These are phyloP conservation scores for Dothideomycetes sp. DNA, from an alignment of 2,329 filamentous ascomycete species.

Conservation along the genomic window DNA sequence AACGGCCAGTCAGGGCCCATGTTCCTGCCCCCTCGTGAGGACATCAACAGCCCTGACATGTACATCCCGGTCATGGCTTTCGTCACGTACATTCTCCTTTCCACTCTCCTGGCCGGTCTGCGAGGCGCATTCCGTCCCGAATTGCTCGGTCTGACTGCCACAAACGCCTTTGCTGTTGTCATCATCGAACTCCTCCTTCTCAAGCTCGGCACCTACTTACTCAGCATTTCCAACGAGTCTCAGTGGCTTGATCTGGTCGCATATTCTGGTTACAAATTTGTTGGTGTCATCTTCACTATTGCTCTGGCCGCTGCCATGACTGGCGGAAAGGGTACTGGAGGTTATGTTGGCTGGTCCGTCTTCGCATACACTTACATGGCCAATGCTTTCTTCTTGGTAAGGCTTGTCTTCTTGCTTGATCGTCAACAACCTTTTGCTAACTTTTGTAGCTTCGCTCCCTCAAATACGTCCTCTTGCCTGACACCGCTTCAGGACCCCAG, in stretches of 20 bases:
- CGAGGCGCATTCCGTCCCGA: conserved; percentile 90
- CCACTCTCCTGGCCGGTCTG: conserved; percentile 80
- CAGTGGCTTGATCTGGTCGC: conserved; percentile 90
- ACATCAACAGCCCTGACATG: conserved; percentile 97
- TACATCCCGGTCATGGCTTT: conserved; percentile 98
- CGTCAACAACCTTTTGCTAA: background rate
- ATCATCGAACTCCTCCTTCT: conserved; percentile 80
- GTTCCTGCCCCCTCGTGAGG: conserved; percentile 87
- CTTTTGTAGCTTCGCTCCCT: conserved; percentile 69
- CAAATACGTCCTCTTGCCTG: conserved; percentile 89
- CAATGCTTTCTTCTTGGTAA: conserved; percentile 88
- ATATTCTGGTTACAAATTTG: conserved; percentile 97
- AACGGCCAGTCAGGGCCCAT: conserved; percentile 48
- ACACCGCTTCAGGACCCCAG: conserved; percentile 53
- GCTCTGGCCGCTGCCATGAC: conserved; percentile 69
- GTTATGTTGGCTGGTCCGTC: conserved; percentile 79
- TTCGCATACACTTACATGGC: conserved; percentile 89
- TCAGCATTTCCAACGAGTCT: conserved; percentile 88
- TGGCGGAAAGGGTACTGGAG: conserved; percentile 70
- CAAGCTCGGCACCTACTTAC: conserved; percentile 85
- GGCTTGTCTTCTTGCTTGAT: conserved; percentile 25
- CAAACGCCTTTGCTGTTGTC: conserved; percentile 73
- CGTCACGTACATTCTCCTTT: conserved; percentile 93
- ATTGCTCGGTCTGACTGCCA: conserved; percentile 80
- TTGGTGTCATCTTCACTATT: conserved; percentile 87